phyloP scores from a whole-genome alignment of 2,329 filamentous ascomycete genomes.

The Neopestalotiopsis clavispora region DNA sequence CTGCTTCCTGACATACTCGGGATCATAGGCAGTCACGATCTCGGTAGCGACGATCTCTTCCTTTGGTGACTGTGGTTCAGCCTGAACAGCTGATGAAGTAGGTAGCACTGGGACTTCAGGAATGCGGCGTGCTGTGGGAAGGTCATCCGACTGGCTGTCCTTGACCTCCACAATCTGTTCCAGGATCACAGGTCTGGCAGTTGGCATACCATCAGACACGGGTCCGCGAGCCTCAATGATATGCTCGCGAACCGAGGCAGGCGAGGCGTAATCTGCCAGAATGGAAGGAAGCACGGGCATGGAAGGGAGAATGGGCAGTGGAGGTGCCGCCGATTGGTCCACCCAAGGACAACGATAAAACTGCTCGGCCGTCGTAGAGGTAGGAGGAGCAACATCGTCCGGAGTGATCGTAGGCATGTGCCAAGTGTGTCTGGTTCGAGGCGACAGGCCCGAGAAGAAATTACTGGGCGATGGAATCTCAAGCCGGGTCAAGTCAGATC shows the following conservation, averaged over 20 bases:
- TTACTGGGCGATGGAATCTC: slow-evolving; percentile 91
- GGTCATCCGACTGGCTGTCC: slow-evolving; percentile 31
- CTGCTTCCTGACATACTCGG: slow-evolving; percentile 76
- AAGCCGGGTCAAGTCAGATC: slow-evolving; percentile 76
- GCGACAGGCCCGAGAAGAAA: slow-evolving; percentile 86
- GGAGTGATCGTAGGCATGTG: slow-evolving; percentile 62
- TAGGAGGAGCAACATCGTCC: slow-evolving; percentile 66
- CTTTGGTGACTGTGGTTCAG: slow-evolving; percentile 46
- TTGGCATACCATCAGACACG: slow-evolving; percentile 67
- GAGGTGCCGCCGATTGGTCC: slow-evolving; percentile 43
- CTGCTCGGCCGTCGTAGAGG: slow-evolving; percentile 87
- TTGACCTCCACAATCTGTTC: slow-evolving; percentile 43
- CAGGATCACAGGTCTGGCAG: slow-evolving; percentile 60
- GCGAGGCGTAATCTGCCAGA: slow-evolving; percentile 64
- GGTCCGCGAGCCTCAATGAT: slow-evolving; percentile 34
- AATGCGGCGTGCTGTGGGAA: slow-evolving; percentile 35
- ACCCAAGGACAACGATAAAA: slow-evolving; percentile 89
- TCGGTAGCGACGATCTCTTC: slow-evolving; percentile 66
- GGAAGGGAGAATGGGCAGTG: slow-evolving; percentile 34
- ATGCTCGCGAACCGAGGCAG: slow-evolving; percentile 60
- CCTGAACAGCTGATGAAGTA: slow-evolving; percentile 36
- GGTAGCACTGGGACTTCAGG: slow-evolving; percentile 31
- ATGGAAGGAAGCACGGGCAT: slow-evolving; percentile 24
- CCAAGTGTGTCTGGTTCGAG: slow-evolving; percentile 82
- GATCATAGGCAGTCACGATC: slow-evolving; percentile 73